These are phyloP conservation scores for Pseudozyma flocculosa DNA, from an alignment of 1,284 basidiomycete species.

Conservation along the genomic window DNA sequence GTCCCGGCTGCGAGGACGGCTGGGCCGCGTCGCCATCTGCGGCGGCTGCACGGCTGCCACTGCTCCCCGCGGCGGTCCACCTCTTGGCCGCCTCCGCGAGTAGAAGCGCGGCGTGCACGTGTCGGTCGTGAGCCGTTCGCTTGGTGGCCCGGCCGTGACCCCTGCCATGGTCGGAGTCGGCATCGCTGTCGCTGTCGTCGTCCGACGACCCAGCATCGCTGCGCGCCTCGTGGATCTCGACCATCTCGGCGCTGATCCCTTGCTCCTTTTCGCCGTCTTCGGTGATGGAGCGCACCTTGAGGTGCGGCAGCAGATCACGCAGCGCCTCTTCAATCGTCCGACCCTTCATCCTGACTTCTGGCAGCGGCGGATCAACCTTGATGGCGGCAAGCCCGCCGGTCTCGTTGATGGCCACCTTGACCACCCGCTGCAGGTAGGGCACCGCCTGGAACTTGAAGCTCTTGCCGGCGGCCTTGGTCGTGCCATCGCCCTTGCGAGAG, in stretches of 20 bases:
- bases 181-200: conserved; percentile 36
- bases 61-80: conserved; percentile 57
- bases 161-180: conserved; percentile 7
- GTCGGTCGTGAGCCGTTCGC: conserved; percentile 1
- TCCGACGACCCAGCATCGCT: conserved; percentile 57
- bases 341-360: conserved; percentile 67
- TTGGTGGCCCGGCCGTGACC: conserved; percentile 1
- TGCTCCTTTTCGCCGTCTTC: conserved; percentile 17
- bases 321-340: conserved; percentile 71
- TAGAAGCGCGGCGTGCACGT: conserved; percentile 32
- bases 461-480: conserved; percentile 26
- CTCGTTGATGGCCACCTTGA: conserved; percentile 80
- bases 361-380: conserved; percentile 70
- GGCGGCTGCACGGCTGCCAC: background rate
- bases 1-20: background rate
- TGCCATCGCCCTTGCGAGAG: conserved; percentile 26
- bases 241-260: conserved; percentile 38
- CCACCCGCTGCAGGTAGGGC: conserved; percentile 79
- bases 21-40: too few relatives aligned
- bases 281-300: conserved; percentile 35
- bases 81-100: conserved; percentile 62
- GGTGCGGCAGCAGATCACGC: conserved; percentile 51
- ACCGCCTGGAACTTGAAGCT: conserved; percentile 71
- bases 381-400: conserved; percentile 87
- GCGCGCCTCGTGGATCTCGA: conserved; percentile 22